These are phyloP conservation scores for Senecio squalidus DNA, from an alignment of 140 eudicot genomes.

Conservation along the genomic window DNA sequence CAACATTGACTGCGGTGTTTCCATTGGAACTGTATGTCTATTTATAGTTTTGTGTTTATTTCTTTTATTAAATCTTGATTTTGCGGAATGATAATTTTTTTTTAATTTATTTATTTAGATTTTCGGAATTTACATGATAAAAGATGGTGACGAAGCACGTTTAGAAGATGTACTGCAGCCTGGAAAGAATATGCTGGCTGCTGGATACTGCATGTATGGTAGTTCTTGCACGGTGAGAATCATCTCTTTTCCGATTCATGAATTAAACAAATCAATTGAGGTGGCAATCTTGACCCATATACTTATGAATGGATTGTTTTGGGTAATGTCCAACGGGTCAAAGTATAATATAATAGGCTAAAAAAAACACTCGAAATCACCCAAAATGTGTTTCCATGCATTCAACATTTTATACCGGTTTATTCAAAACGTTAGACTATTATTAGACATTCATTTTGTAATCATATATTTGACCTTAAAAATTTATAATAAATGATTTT, in stretches of 20 bases:
- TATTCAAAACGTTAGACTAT: no score
- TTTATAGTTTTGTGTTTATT: not conserved
- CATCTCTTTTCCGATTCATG: not conserved
- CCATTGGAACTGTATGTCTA: conserved; percentile 85
- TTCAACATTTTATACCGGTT: no score
- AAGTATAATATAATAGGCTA: no score
- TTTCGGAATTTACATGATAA: conserved; percentile 83
- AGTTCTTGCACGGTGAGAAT: conserved; percentile 92
- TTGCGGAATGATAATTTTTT: conserved; percentile 19
- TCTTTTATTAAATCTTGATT: conserved; percentile 7
- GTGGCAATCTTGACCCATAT: not conserved
- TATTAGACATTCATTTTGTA: no score
- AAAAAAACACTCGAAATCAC: no score
- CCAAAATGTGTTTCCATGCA: no score
- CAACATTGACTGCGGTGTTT: conserved; percentile 98
- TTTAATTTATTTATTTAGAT: conserved; percentile 48
- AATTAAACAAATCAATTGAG: no score
- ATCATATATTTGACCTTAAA: no score
- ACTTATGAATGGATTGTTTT: not conserved
- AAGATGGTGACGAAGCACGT: conserved; percentile 52
- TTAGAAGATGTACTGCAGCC: conserved; percentile 86
- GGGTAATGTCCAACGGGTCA: not conserved
- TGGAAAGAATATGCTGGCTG: conserved; percentile 88
- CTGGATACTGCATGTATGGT: conserved; percentile 99
- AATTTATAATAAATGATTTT: no score